Conservation (phyloP, 257 asterid species). For the Oldenlandia corymbosa region DNA sequence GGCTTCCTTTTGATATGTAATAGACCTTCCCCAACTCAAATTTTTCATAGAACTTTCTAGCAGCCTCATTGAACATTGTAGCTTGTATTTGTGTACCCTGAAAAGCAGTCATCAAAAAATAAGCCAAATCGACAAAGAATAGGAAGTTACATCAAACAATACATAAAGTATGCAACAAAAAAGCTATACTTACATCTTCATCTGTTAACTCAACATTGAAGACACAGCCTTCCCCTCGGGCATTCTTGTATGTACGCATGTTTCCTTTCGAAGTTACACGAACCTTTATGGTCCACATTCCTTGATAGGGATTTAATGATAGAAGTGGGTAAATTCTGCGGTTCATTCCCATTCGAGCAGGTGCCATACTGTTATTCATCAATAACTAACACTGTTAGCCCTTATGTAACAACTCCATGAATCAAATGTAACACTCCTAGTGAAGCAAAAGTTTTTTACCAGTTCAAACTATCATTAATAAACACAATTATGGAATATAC, state of each 20-base stretch:
- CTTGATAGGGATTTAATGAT: constrained; percentile 89
- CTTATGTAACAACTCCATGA: not conserved
- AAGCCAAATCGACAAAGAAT: not conserved
- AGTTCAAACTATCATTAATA: not conserved
- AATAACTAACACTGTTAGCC: not conserved
- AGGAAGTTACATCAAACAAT: not conserved
- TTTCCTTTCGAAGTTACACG: constrained; percentile 76
- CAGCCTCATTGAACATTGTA: constrained; percentile 95
- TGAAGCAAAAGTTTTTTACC: too few relatives aligned
- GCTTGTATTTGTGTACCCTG: constrained; percentile 99
- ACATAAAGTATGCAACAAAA: not conserved
- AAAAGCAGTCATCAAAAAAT: constrained; percentile 3
- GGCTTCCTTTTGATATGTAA: constrained; percentile 80
- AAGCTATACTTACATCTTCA: constrained; percentile 84
- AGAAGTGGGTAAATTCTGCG: constrained; percentile 80
- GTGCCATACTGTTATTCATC: constrained; percentile 57
- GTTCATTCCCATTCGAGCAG: constrained; percentile 79
- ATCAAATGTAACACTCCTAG: not conserved
- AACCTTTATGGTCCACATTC: constrained; percentile 86
- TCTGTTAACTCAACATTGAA: constrained; percentile 95
- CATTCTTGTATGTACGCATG: constrained; percentile 69
- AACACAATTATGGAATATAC: not conserved
- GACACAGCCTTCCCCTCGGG: constrained; percentile 93
- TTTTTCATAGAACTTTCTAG: constrained; percentile 73
- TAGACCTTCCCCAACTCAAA: constrained; percentile 90